These are phyloP conservation scores for Cylindrotheca closterium DNA, from an alignment of 108 stramenopile genomes.

Conservation along the genomic window DNA sequence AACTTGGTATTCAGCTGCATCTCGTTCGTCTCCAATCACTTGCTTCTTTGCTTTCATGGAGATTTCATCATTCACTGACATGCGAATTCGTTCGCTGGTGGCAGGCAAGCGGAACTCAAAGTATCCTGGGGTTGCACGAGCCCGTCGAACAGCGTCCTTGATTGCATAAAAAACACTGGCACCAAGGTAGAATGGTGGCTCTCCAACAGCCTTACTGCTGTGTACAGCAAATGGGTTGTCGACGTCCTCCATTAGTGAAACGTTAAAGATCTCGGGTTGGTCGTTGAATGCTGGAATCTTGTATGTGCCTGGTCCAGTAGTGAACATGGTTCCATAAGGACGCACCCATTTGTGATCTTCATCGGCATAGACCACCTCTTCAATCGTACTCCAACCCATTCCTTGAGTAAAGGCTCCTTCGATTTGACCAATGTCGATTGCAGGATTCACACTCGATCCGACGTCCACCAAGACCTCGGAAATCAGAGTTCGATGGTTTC, in stretches of 20 bases:
- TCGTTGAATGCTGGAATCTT: conserved; percentile 95
- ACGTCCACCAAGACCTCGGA: conserved; percentile 88
- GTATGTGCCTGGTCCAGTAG: conserved; percentile 94
- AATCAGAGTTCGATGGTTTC: conserved; percentile 77
- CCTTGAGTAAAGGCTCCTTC: conserved; percentile 97
- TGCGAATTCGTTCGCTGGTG: conserved; percentile 83
- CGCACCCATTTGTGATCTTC: conserved; percentile 92
- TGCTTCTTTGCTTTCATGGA: conserved; percentile 40
- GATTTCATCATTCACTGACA: conserved; percentile 65
- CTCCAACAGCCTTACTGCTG: conserved; percentile 94
- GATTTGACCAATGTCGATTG: conserved; percentile 95
- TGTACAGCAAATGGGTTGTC: conserved; percentile 92
- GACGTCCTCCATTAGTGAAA: conserved; percentile 78
- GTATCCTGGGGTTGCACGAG: conserved; percentile 56
- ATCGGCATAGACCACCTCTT: conserved; percentile 84
- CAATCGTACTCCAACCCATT: conserved; percentile 95
- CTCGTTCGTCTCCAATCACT: conserved; percentile 23
- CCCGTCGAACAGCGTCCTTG: conserved; percentile 84
- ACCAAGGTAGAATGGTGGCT: conserved; percentile 93
- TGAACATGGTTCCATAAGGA: conserved; percentile 80
- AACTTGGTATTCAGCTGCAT: conserved; percentile 23
- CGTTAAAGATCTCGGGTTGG: conserved; percentile 87
- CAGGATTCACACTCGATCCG: conserved; percentile 92
- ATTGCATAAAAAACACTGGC: conserved; percentile 91
- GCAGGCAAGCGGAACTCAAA: conserved; percentile 90